Base-by-base conservation (phyloP, 1,284 basidiomycete species). In the Irpex rosettiformis region DNA sequence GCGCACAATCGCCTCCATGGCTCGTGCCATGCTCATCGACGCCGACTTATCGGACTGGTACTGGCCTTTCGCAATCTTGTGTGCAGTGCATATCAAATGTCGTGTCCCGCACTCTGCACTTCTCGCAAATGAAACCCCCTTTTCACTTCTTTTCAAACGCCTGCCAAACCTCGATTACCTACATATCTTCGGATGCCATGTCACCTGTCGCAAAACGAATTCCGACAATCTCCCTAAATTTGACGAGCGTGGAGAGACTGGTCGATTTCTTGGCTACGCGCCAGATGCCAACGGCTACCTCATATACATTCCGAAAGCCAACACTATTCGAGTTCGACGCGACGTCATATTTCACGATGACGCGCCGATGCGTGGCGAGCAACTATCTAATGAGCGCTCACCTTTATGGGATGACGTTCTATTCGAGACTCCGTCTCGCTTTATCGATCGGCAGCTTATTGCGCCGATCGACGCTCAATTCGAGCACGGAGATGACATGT, bases 1-100 rank as follows among this genome's bases (percentile, higher is more conserved):
- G 51, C 58, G 62, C 13, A 69, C 59, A 1, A 25, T 71, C 1
- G n/a, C 66, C n/a, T 66, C 67, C 25, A 43, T 54, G 13, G 66
- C 61, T 4, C 54, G 64, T 2, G 63, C 65, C 0, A 64, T 70
- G 61, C 55, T 70, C 2, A 56, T 59, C n/a, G 62, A 58, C 3
- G 43, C 56, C 18, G 53, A 60, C 7, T 56, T 66, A 10, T 64
- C 64, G 3, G 22, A 33, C 8, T 28, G 28, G 3, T 57, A 67
- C n/a, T 71, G 70, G 69, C 43, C 43, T 16, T 22, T 45, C 21
- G 43, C 43, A 7, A 22, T 45, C 6, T n/a, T n/a, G 7, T 16
- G 16, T 18, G 43, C 43, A 5, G 43, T 22, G 5, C 43, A 45
- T n/a, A 45, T 22, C 13, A 45, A 45, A 22, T n/a, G 21, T 22